Evolutionary conservation across 805 yeast genomes (phyloP).

Genomic region (Starmerella bombicola): DNA sequence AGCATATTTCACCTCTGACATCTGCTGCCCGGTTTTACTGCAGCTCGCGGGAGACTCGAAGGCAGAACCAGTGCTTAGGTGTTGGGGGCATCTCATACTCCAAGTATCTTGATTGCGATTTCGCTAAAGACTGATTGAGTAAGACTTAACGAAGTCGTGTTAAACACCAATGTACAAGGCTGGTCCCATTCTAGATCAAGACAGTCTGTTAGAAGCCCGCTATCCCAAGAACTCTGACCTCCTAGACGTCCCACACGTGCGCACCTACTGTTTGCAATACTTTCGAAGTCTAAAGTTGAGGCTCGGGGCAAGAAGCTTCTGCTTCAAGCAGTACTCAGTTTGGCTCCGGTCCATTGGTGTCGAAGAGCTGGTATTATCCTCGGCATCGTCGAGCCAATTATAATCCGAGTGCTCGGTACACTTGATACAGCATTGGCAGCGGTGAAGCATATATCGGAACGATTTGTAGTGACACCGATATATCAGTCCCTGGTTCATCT

Average conservation of each 20-base stretch:
- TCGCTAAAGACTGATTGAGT: too few species aligned
- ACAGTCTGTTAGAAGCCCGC: slow-evolving; percentile 22
- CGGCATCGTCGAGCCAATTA: slow-evolving; percentile 21
- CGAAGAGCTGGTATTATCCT: slow-evolving; percentile 20
- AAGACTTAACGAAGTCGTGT: slow-evolving; percentile 22
- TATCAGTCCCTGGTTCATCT: too few species aligned
- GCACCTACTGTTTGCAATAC: slow-evolving; percentile 24
- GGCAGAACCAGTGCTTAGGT: too few species aligned
- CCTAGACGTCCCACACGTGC: slow-evolving; percentile 22
- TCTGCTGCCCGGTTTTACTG: too few species aligned
- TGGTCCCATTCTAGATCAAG: slow-evolving; percentile 12
- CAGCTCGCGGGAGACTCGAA: too few species aligned
- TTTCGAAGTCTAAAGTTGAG: slow-evolving; percentile 17
- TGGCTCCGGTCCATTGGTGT: slow-evolving; percentile 9
- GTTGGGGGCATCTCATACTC: too few species aligned
- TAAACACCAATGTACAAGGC: slow-evolving; percentile 22
- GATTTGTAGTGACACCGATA: too few species aligned
- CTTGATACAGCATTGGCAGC: slow-evolving; percentile 24
- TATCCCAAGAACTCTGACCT: slow-evolving; percentile 20
- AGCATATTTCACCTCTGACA: too few species aligned
- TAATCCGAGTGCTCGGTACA: slow-evolving; percentile 17
- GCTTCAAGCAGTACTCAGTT: slow-evolving; percentile 16
- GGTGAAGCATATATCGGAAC: slow-evolving; percentile 19
- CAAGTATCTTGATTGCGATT: too few species aligned
- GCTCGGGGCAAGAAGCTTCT: slow-evolving; percentile 23